phyloP scores from a whole-genome alignment of 2,329 filamentous ascomycete species.

The Sphaceloma murrayae region DNA sequence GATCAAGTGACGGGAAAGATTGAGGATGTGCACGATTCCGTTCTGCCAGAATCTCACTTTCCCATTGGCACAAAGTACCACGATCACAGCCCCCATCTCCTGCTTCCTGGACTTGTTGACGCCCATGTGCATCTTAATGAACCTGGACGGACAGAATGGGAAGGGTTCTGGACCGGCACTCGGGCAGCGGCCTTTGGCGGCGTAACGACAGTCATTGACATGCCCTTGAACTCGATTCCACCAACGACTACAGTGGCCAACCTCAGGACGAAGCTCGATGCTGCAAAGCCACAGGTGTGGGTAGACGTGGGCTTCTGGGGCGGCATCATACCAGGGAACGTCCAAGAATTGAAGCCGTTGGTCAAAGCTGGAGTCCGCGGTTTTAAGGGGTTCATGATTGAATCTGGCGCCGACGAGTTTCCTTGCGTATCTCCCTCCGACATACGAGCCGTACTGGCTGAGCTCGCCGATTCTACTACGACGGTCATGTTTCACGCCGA shows the following conservation, averaged over 20 bases:
- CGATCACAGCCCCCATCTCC: constrained; percentile 73
- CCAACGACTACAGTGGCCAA: constrained; percentile 83
- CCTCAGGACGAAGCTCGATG: constrained; percentile 74
- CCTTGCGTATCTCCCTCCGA: constrained; percentile 76
- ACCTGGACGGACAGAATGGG: constrained; percentile 94
- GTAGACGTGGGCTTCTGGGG: constrained; percentile 98
- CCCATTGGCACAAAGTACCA: constrained; percentile 62
- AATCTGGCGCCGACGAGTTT: constrained; percentile 94
- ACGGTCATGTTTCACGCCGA: constrained; percentile 99
- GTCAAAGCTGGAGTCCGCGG: constrained; percentile 81
- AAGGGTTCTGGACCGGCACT: constrained; percentile 93
- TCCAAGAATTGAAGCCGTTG: constrained; percentile 64
- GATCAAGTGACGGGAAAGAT: constrained; percentile 78
- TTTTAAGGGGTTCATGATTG: constrained; percentile 96
- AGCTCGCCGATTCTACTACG: constrained; percentile 69
- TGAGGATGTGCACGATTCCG: constrained; percentile 58
- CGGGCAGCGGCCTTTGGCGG: constrained; percentile 88
- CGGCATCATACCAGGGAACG: constrained; percentile 85
- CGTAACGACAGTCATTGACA: constrained; percentile 93
- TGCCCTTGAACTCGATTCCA: constrained; percentile 95
- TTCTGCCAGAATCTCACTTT: constrained; percentile 69
- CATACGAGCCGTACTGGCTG: constrained; percentile 68
- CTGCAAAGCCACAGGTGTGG: constrained; percentile 84
- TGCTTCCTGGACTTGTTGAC: constrained; percentile 87
- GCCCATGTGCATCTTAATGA: constrained; percentile 97